Base-by-base conservation (phyloP, 768 basidiomycete genomes). In the Roridomyces roridus region DNA sequence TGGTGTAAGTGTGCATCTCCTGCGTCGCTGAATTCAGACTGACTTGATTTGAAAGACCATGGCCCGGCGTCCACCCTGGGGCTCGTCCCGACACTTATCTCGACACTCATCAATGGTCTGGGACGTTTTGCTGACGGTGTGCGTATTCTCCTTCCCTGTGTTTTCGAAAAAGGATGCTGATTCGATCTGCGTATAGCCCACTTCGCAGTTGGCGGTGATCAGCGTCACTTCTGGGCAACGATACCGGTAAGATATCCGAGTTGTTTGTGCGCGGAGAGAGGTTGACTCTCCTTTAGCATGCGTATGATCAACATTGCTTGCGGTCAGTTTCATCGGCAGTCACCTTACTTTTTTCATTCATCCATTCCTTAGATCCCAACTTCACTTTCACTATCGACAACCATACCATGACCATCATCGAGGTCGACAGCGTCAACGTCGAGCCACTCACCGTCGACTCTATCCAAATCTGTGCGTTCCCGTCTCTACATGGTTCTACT, bases 401-500 rank as follows among this genome's bases (percentile, higher is more conserved):
- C 6, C 82, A 83, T 50, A 67, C 65, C 12, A 63, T 83, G 74
- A 83, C 78, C 5, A 71, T 86, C 44, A 85, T 86, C 43, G 84
- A 86, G 60, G 80, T 67, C 2, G 85, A 86, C 43, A 77, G 79
- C 1, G 69, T 67, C 41, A 77, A 78, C 59, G 75, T 75, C 0
- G 37, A 64, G 21, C 80, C 84, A 0, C 66, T 79, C 7, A 67
- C 70, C 4, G 82, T 81, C 4, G 79, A 81, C 43, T 72, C 68
- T 14, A 67, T 77, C 35, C 60, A 79, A 26, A 79, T 86, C 34
- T 81, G 75, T 44, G 69, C 66, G 53, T 36, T 28, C 12, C 69
- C 70, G 17, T 67, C 71, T 54, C 69, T 68, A 11, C 72, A 69
- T 46, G 72, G 70, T 1, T 69, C 70, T 47, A 48, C 25, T 23